Base-by-base conservation (phyloP, 1,139 yeast species). In the Geotrichum cucujoidarum region DNA sequence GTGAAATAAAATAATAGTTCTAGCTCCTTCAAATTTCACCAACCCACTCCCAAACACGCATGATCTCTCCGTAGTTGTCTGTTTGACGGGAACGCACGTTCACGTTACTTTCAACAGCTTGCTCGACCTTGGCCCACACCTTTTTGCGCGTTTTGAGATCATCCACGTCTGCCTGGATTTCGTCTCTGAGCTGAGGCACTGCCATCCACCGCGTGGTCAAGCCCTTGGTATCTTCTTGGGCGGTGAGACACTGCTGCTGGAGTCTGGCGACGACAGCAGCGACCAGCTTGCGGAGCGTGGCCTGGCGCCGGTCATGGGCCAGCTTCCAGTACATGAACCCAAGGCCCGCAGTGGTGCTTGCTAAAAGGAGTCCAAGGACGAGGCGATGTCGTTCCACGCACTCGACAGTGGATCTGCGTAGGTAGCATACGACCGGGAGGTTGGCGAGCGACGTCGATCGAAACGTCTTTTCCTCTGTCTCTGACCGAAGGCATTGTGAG, bases 11-110 rank as follows among this genome's bases (percentile, higher is more conserved):
- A 24, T 6, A 24, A 24, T 6, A n/a, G n/a, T 27, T 11, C 30
- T 34, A 34, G 21, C n/a, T n/a, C n/a, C n/a, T n/a, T n/a, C n/a
- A n/a, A n/a, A n/a, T n/a, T n/a, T n/a, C n/a, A n/a, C 85, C 79
- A 27, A 82, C 73, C 95, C 95, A 89, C 61, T 87, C 88, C 95
- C 95, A 88, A 29, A 87, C 88, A 60, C 81, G 80, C 79, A 84
- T 79, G 53, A 88, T 83, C 57, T 88, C 96, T 4, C 97, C 97
- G 58, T 83, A 86, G 37, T 81, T 72, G 61, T 89, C 96, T 53
- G 78, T 66, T 53, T 81, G 76, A 43, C 78, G 73, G 3, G 51
- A 43, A 30, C 53, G 36, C n/a, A 88, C 77, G 57, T 82, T 82
- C 30, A 81, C 68, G 58, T 87, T 84, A 47, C 68, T 66, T 59